Base-by-base conservation (phyloP, 306 rosid genomes). In the Casuarina glauca region DNA sequence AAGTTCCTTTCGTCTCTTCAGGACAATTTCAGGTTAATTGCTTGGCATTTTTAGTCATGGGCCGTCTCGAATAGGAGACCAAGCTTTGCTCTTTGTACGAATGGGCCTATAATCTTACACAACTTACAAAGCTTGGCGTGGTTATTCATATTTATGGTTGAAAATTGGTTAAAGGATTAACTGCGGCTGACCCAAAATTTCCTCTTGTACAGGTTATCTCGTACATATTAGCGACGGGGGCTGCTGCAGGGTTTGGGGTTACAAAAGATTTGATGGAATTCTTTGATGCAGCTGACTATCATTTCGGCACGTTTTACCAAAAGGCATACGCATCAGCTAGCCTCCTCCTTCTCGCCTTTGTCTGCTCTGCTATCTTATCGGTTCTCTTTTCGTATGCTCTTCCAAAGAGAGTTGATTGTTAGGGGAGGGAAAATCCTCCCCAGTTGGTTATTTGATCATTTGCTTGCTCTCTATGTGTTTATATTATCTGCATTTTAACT, bases 341-440 rank as follows among this genome's bases (percentile, higher is more conserved):
- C 9, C 74, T 82, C 46, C 74, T 82, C 19, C 49, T 86, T 6
- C 74, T 82, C 10, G 86, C 80, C 1, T 86, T 82, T 35, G 4
- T 86, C 1, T 79, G 84, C 70, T 51, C 82, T 50, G 68, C 74
- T 10, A 10, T 70, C 2, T 36, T 74, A 3, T 76, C 86, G 0
- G 69, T 80, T 41, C 74, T 86, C 70, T 79, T 78, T 51, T 74
- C 84, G 1, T 74, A 73, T 13, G 84, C 84, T 0, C 73, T 86
- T 17, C 61, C 79, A 0, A 79, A 74, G 78, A 76, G 20, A 50
- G 19, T 66, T 76, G 70, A 64, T 64, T 64, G 43, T 64, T 1
- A 9, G 0, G 46, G 46, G 16, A 39, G 39, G 20, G n/a, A 5
- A 62, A 35, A 35, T 38, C 43, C 2, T 11, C 3, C 4, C 6